Evolutionary conservation across 228 moss, liverwort and hornwort species (phyloP), one percentile per base, ranked within the genome.

Genomic region (Sphagnum magellanicum): DNA sequence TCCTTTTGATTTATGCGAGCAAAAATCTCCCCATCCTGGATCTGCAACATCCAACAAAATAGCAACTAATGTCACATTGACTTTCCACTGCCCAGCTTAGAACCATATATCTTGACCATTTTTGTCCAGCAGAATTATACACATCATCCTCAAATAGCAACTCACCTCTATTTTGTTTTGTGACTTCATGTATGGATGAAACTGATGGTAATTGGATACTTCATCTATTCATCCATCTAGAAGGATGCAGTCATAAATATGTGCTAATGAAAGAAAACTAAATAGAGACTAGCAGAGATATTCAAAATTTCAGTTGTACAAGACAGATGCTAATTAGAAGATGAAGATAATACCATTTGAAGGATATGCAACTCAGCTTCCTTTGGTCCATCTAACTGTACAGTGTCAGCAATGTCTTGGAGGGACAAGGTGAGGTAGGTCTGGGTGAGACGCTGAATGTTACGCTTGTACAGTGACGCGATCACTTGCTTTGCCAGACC

Each of bases 1-100:
- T 98, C 98, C 69, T 92, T 98, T 76, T 98, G 98, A 68, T 98
- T 98, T 77, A 98, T 98, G 49, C 85, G 87, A 80, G 98, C 98
- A 82, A 93, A 92, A 50, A 98, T 98, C 50, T 98, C 94, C 61
- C 94, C 94, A 66, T 98, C 94, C 79, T 94, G 91, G 65, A 98
- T 98, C 97, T 98, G 84, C 83, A 70, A 8, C 57, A 17, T 6
- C 57, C 10, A 66, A 48, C 17, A 66, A 59, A 59, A 59, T 59
- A 59, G 15, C 11, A 59, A 32, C 32, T 32, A 32, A 32, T 32
- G 1, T 32, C 32, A 32, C 32, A 32, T 3, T 32, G 32, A 32
- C 32, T 32, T 32, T 32, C 32, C 32, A 32, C 32, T 32, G 32
- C 32, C 32, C 32, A 32, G 32, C 32, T 32, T 32, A 32, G 32